These are phyloP conservation scores for Ogataea ganodermae DNA, from an alignment of 805 yeast genomes.

Conservation along the genomic window DNA sequence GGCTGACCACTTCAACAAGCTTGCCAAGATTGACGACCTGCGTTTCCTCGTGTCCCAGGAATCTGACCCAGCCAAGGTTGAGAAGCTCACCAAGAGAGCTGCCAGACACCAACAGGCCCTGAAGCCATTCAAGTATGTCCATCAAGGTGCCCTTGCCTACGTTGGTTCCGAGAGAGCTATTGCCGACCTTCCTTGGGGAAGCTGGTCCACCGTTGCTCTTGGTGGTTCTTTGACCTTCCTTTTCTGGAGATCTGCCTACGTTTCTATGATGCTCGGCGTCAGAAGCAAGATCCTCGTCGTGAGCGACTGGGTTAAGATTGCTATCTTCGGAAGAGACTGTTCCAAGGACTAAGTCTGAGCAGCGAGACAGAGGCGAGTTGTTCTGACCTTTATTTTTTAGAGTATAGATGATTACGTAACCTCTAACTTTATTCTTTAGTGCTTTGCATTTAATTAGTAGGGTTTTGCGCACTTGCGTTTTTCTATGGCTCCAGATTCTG, in stretches of 20 bases:
- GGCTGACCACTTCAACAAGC: slow-evolving; percentile 66
- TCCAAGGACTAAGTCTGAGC: slow-evolving; percentile 61
- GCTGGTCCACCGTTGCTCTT: slow-evolving; percentile 73
- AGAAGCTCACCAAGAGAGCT: slow-evolving; percentile 48
- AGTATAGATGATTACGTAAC: background rate
- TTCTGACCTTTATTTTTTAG: background rate
- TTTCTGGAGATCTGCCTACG: slow-evolving; percentile 93
- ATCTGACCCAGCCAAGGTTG: slow-evolving; percentile 44
- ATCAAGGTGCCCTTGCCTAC: slow-evolving; percentile 91
- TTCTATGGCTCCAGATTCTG: slow-evolving; percentile 72
- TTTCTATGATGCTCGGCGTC: slow-evolving; percentile 86
- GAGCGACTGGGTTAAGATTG: slow-evolving; percentile 85
- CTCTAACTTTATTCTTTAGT: slow-evolving; percentile 1
- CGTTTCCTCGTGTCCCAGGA: slow-evolving; percentile 45
- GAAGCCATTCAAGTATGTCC: slow-evolving; percentile 73
- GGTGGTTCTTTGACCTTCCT: slow-evolving; percentile 85
- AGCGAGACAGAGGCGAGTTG: too few relatives aligned
- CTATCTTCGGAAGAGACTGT: slow-evolving; percentile 88
- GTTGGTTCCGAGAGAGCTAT: slow-evolving; percentile 91
- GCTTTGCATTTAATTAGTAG: background rate
- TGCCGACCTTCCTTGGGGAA: slow-evolving; percentile 82
- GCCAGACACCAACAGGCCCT: slow-evolving; percentile 40
- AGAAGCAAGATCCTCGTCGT: slow-evolving; percentile 84
- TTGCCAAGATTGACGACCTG: slow-evolving; percentile 60
- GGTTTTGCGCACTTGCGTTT: slow-evolving; percentile 93